phyloP scores from a whole-genome alignment of 1,284 basidiomycete genomes.

The Ustilago vetiveriae region DNA sequence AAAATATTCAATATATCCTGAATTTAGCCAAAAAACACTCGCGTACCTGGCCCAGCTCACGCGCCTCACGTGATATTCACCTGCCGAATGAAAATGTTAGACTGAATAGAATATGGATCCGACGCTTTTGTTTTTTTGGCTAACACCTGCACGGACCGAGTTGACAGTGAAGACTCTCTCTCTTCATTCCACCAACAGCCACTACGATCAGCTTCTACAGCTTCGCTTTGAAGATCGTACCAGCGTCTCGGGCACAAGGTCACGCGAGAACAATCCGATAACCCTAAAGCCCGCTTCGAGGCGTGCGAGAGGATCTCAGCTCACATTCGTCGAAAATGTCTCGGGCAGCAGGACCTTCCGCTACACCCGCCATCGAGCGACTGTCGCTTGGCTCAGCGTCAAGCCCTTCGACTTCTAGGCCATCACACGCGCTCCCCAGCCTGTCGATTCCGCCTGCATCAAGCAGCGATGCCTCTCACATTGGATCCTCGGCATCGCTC shows the following conservation, averaged over 20 bases:
- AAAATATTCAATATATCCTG: no score
- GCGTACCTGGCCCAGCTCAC: slow-evolving; percentile 18
- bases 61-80: slow-evolving; percentile 35
- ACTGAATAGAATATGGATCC: neutral
- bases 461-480: slow-evolving; percentile 9
- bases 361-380: slow-evolving; percentile 26
- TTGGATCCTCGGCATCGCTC: slow-evolving; percentile 28
- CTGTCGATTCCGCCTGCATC: slow-evolving; percentile 6
- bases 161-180: no score
- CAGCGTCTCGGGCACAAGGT: no score
- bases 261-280: no score
- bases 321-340: neutral
- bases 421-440: slow-evolving; percentile 39
- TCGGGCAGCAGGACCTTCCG: slow-evolving; percentile 7
- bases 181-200: neutral
- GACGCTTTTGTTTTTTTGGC: no score
- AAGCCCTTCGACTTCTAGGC: slow-evolving; percentile 17
- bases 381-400: slow-evolving; percentile 35
- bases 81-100: slow-evolving; percentile 15
- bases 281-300: no score
- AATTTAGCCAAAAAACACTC: slow-evolving; percentile 18
- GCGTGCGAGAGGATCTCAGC: neutral
- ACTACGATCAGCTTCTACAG: no score
- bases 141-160: no score
- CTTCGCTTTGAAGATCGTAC: no score